Conservation (phyloP, 139 green algal genomes). For the Pedinophyceae sp. region DNA sequence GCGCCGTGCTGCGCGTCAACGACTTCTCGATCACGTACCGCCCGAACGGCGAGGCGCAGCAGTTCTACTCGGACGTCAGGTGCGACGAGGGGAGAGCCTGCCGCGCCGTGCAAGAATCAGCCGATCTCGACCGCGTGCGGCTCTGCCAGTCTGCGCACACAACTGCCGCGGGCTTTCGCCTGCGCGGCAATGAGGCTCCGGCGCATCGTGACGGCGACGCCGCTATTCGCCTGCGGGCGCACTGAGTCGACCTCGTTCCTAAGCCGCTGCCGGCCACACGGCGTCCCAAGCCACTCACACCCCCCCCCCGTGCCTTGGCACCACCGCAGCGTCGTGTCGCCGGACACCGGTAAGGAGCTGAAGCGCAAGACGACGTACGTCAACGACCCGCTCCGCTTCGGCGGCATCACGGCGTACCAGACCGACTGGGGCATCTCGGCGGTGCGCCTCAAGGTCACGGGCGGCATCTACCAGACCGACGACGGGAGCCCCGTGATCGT, state of each 20-base stretch:
- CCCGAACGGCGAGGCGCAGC: conserved; percentile 60
- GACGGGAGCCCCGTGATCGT: conserved; percentile 26
- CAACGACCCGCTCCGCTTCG: conserved; percentile 80
- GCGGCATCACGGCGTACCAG: conserved; percentile 25
- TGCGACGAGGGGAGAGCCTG: no score
- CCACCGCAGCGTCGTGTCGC: conserved; percentile 11
- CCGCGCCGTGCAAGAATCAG: conserved; percentile 1
- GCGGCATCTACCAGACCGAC: conserved; percentile 9
- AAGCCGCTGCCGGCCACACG: no score
- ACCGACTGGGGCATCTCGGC: conserved; percentile 85
- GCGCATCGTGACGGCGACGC: no score
- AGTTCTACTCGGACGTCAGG: conserved; percentile 81
- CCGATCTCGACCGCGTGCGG: no score
- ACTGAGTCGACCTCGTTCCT: no score
- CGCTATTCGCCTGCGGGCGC: no score
- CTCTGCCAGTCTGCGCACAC: no score
- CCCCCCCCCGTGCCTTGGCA: no score
- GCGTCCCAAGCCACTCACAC: no score
- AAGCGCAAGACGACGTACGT: conserved; percentile 67
- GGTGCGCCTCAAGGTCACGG: conserved; percentile 38
- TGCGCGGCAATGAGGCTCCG: no score
- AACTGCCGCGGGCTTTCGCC: no score
- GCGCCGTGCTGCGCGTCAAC: conserved; percentile 59
- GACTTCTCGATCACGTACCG: conserved; percentile 87
- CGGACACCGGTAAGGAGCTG: conserved; percentile 17